These are phyloP conservation scores for Aspergillus sp. DNA, from an alignment of 2,329 filamentous ascomycete species.

Conservation along the genomic window DNA sequence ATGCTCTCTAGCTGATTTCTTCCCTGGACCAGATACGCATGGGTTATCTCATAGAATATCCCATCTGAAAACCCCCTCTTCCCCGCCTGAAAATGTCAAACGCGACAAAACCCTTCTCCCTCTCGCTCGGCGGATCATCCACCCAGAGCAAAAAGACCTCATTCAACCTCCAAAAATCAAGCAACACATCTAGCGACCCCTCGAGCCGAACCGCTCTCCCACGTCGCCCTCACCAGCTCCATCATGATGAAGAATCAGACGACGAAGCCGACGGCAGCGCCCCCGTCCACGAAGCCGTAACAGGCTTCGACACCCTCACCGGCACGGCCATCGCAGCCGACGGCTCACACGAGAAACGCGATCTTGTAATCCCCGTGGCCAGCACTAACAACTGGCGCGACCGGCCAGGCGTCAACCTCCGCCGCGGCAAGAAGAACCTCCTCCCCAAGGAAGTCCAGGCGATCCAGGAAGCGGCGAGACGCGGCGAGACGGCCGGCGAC, in stretches of 20 bases:
- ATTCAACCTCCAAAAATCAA: slow-evolving; percentile 31
- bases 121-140: slow-evolving; percentile 35
- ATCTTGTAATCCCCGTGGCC: slow-evolving; percentile 75
- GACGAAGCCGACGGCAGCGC: slow-evolving; percentile 34
- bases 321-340: slow-evolving; percentile 41
- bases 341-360: slow-evolving; percentile 49
- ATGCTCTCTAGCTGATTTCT: neutral
- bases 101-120: slow-evolving; percentile 35
- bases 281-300: slow-evolving; percentile 46
- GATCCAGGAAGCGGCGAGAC: slow-evolving; percentile 41
- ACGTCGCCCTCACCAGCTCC: slow-evolving; percentile 28
- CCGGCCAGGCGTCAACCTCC: slow-evolving; percentile 44
- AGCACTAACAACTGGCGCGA: slow-evolving; percentile 74
- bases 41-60: too few relatives aligned
- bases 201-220: slow-evolving; percentile 20
- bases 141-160: slow-evolving; percentile 29
- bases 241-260: slow-evolving; percentile 57
- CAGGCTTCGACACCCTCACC: slow-evolving; percentile 51
- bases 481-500: slow-evolving; percentile 29
- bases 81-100: neutral
- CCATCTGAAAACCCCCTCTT: neutral
- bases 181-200: slow-evolving; percentile 11
- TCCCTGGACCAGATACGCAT: too few relatives aligned
- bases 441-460: slow-evolving; percentile 57
- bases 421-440: slow-evolving; percentile 59